Evolutionary conservation across 768 basidiomycete species (phyloP), one percentile per base, ranked within the genome.

Genomic region (Termitomyces sp.): DNA sequence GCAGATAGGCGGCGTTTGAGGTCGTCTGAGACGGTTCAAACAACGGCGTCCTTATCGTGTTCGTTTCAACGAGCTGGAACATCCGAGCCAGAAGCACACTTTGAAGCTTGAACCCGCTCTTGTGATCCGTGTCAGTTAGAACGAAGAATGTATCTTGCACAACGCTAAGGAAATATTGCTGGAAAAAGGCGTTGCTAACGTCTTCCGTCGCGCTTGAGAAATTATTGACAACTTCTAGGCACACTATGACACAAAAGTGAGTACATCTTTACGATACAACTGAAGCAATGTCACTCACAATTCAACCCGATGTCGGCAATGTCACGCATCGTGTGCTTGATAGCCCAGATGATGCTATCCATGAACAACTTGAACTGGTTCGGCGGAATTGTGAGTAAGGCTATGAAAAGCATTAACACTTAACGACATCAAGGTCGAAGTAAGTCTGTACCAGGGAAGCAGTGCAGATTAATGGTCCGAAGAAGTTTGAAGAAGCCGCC

Each of bases 291-390:
- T 5, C 60, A 73, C 81, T 53, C 73, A 92, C 90, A 67, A 65
- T 87, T 90, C 57, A 92, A 71, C 43, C 90, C 90, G 43, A 88
- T 91, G 68, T 98, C 96, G 5, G 94, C 92, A 60, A 99, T 97
- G 71, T 98, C 96, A 54, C 96, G 84, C 93, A 97, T 94, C 15
- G 93, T 98, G 75, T 99, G 97, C 72, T 99, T 99, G 77, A 98
- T 96, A n/a, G 94, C 96, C 96, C 97, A 99, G 51, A 96, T 88
- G 62, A 98, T 90, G 58, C 93, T 94, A 71, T 98, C 96, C 85
- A 97, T 98, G 71, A 97, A 90, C 57, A 98, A 75, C 75, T 97
- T 98, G 82, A 98, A 98, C 73, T 97, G 92, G 46, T 80, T 73
- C 10, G 94, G 89, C n/a, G 94, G 92, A 58, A 97, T 81, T 26